A percentile compares a stretch with the other conserved stretches of the same genome.
These are phyloP conservation scores for Lentinula edodes DNA, from an alignment of 768 basidiomycete species.

Conservation along the genomic window DNA sequence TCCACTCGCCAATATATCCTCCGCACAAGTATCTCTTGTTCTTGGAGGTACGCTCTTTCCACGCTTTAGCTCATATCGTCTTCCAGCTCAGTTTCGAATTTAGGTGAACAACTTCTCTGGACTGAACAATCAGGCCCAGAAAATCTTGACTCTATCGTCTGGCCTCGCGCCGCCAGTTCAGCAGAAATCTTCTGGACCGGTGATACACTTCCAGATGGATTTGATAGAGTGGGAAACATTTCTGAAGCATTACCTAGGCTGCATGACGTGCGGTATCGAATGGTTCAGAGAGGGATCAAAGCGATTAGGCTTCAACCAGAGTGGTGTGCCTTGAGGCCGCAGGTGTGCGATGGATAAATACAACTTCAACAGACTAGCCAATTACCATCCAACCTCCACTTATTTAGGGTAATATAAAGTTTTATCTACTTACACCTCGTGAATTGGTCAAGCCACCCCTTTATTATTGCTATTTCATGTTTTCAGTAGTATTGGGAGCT, in stretches of 20 bases:
- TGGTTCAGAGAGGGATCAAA: conserved; percentile 38
- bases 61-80: not conserved
- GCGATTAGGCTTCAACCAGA: conserved; percentile 42
- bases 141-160: conserved; percentile 41
- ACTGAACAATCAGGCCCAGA: conserved; percentile 39
- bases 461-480: not conserved
- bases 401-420: no score
- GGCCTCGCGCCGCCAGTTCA: conserved; percentile 42
- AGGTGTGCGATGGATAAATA: conserved; percentile 25
- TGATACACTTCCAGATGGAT: conserved; percentile 5
- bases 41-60: conserved; percentile 27
- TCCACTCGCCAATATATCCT: conserved; percentile 37
- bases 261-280: conserved; percentile 38
- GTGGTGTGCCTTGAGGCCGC: conserved; percentile 45
- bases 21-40: conserved; percentile 28
- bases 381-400: no score
- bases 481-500: not conserved
- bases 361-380: not conserved
- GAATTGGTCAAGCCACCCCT: not conserved
- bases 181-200: conserved; percentile 56
- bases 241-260: conserved; percentile 26
- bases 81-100: not conserved
- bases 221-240: not conserved
- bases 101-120: conserved; percentile 44
- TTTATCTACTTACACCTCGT: not conserved